These are phyloP conservation scores for Ramichloridium luteum DNA, from an alignment of 2,329 filamentous ascomycete genomes.

Conservation along the genomic window DNA sequence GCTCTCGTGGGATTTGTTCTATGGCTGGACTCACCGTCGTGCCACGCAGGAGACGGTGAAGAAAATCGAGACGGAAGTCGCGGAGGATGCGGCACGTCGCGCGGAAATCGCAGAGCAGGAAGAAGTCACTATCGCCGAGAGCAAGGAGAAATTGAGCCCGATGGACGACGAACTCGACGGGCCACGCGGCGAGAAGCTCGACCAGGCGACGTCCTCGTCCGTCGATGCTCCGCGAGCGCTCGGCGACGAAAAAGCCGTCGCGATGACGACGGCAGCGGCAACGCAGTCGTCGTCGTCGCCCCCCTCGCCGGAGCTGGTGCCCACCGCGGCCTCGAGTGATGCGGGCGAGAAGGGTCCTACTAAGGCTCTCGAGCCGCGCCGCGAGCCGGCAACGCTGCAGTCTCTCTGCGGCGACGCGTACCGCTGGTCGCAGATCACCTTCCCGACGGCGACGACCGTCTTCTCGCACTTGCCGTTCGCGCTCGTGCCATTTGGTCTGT, in stretches of 20 bases:
- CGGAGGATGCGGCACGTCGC: slow-evolving; percentile 31
- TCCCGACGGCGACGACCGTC: slow-evolving; percentile 56
- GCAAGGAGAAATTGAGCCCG: too few relatives aligned
- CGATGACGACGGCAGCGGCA: background rate
- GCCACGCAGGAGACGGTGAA: slow-evolving; percentile 45
- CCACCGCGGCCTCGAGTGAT: background rate
- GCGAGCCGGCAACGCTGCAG: slow-evolving; percentile 36
- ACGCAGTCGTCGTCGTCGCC: background rate
- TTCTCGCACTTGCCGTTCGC: slow-evolving; percentile 53
- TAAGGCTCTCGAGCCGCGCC: background rate
- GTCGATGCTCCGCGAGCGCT: too few relatives aligned
- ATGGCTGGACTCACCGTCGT: slow-evolving; percentile 51
- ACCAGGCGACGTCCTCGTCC: too few relatives aligned
- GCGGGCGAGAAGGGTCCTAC: background rate
- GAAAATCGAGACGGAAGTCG: slow-evolving; percentile 38
- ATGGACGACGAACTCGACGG: too few relatives aligned
- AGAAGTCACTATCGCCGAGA: background rate
- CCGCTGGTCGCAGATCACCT: slow-evolving; percentile 55
- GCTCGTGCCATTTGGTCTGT: slow-evolving; percentile 58
- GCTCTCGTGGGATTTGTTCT: slow-evolving; percentile 54
- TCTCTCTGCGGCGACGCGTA: slow-evolving; percentile 38
- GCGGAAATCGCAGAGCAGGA: slow-evolving; percentile 21
- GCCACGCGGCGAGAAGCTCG: too few relatives aligned
- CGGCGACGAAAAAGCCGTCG: background rate
- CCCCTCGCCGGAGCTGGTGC: slow-evolving; percentile 1